These are phyloP conservation scores for Lodderomyces metapsilosis DNA, from an alignment of 1,139 yeast species.

Conservation along the genomic window DNA sequence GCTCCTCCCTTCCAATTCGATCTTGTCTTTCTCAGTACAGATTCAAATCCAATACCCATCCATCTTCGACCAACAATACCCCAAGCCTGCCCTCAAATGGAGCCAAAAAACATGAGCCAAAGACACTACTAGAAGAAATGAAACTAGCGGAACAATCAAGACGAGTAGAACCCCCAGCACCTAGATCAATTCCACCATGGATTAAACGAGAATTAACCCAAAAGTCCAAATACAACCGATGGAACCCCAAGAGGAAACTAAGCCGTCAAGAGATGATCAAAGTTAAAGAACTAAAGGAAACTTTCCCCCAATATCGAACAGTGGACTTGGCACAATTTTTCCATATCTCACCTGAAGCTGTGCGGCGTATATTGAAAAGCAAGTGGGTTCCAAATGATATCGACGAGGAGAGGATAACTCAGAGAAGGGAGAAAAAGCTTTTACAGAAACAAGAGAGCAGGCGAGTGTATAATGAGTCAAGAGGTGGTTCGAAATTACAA, in stretches of 20 bases:
- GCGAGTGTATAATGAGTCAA: conserved; percentile 3
- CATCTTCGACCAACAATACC: not conserved
- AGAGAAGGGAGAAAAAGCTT: conserved; percentile 3
- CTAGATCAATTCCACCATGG: conserved; percentile 46
- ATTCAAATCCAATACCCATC: not conserved
- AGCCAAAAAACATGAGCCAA: conserved; percentile 17
- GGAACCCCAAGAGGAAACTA: conserved; percentile 71
- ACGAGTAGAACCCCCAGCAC: not conserved
- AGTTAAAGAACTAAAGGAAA: conserved; percentile 53
- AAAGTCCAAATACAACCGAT: conserved; percentile 56
- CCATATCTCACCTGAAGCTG: conserved; percentile 77
- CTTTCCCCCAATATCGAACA: conserved; percentile 59
- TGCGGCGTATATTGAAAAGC: conserved; percentile 69
- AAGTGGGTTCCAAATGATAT: conserved; percentile 68
- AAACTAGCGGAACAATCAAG: conserved; percentile 5
- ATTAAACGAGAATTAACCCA: conserved; percentile 62
- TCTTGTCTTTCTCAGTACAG: not conserved
- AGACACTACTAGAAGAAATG: conserved; percentile 13
- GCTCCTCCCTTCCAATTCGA: not conserved
- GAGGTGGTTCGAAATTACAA: not conserved
- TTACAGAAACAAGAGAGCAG: not conserved
- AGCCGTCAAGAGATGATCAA: conserved; percentile 72
- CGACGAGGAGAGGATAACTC: conserved; percentile 42
- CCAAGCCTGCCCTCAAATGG: conserved; percentile 7
- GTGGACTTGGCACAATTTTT: conserved; percentile 64